Conservation (phyloP, 1,284 basidiomycete genomes). For the Rhizopogon hawkerae region DNA sequence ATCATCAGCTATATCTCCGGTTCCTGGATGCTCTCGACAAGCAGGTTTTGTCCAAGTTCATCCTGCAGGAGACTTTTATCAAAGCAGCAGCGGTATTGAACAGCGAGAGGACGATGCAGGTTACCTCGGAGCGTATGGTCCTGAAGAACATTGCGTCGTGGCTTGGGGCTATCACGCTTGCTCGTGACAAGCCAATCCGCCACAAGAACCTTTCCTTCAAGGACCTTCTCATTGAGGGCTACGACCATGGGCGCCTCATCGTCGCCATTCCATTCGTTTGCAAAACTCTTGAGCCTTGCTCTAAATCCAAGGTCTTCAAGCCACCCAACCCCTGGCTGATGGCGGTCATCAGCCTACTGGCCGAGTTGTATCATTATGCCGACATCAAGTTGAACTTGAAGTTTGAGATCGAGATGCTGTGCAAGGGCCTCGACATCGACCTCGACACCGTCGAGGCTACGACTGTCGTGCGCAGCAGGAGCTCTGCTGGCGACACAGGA, state of each 20-base stretch:
- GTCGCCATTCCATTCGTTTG: conserved; percentile 98
- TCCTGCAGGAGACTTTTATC: conserved; percentile 89
- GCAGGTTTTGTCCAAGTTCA: conserved; percentile 59
- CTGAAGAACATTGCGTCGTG: conserved; percentile 95
- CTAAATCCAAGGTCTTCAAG: conserved; percentile 85
- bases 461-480: conserved; percentile 68
- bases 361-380: conserved; percentile 94
- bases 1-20: conserved; percentile 90
- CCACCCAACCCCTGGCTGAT: conserved; percentile 98
- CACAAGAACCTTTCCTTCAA: conserved; percentile 95
- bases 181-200: conserved; percentile 86
- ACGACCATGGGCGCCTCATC: conserved; percentile 84
- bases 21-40: conserved; percentile 81
- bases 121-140: conserved; percentile 76
- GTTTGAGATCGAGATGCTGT: conserved; percentile 98
- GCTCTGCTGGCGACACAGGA: conserved; percentile 43
- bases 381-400: conserved; percentile 97
- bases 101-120: conserved; percentile 83
- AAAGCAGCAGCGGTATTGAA: conserved; percentile 86
- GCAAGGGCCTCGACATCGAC: conserved; percentile 86
- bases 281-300: conserved; percentile 90
- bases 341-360: conserved; percentile 86
- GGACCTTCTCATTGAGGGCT: conserved; percentile 92
- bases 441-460: conserved; percentile 83
- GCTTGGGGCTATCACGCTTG: conserved; percentile 91